These are phyloP conservation scores for Parathielavia appendiculata DNA, from an alignment of 495 filamentous ascomycete genomes.

Conservation along the genomic window DNA sequence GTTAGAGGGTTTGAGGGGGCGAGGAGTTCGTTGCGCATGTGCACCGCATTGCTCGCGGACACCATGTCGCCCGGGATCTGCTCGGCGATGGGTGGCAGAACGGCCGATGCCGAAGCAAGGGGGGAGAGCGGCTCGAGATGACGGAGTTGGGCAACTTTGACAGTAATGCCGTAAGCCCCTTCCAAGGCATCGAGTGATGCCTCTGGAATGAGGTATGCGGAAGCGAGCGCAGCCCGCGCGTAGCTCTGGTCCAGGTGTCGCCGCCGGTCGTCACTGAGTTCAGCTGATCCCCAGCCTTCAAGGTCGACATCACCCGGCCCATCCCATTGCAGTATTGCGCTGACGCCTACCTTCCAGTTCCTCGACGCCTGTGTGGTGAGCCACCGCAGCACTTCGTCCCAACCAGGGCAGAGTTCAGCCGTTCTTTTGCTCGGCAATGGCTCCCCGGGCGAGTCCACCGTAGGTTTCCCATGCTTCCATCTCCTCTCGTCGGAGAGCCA, in stretches of 20 bases:
- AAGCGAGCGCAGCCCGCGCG: slow-evolving; percentile 65
- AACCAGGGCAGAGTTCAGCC: slow-evolving; percentile 47
- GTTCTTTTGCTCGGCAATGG: slow-evolving; percentile 11
- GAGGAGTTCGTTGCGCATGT: slow-evolving; percentile 54
- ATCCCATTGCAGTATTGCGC: slow-evolving; percentile 68
- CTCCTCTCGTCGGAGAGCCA: slow-evolving; percentile 72
- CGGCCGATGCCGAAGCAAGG: slow-evolving; percentile 39
- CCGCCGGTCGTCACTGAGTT: slow-evolving; percentile 49
- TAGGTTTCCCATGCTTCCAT: slow-evolving; percentile 39
- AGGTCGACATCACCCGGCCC: slow-evolving; percentile 76
- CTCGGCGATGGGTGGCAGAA: slow-evolving; percentile 39
- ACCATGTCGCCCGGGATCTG: slow-evolving; percentile 29
- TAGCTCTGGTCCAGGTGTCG: slow-evolving; percentile 57
- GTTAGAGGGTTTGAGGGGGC: slow-evolving; percentile 62
- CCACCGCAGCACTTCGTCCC: slow-evolving; percentile 79
- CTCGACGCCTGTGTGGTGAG: slow-evolving; percentile 53
- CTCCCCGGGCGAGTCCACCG: not conserved
- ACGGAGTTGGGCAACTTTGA: slow-evolving; percentile 55
- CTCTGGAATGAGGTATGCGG: slow-evolving; percentile 63
- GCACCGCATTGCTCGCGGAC: slow-evolving; percentile 37
- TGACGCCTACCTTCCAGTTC: slow-evolving; percentile 53
- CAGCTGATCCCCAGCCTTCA: slow-evolving; percentile 57
- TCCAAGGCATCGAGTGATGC: slow-evolving; percentile 54
- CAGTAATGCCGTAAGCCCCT: slow-evolving; percentile 57
- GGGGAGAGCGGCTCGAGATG: slow-evolving; percentile 51